Conservation (phyloP, 805 yeast species). For the Kuraishia ogatae region DNA sequence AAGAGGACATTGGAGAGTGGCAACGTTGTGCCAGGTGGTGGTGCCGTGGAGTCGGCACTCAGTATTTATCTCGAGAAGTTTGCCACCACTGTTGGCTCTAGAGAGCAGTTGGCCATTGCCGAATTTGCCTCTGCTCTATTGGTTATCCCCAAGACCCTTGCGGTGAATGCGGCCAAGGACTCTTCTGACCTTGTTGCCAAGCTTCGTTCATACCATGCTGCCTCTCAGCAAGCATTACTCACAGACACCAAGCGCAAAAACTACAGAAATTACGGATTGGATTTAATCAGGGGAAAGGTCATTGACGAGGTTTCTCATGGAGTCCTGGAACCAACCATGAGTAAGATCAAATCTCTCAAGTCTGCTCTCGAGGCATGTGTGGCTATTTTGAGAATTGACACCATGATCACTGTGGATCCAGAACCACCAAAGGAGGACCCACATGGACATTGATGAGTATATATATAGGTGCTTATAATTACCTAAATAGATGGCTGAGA, state of each 20-base stretch:
- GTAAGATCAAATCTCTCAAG: slow-evolving; percentile 87
- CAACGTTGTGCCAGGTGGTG: slow-evolving; percentile 96
- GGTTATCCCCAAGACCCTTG: slow-evolving; percentile 92
- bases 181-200: slow-evolving; percentile 91
- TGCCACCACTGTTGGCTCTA: slow-evolving; percentile 95
- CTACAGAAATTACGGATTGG: slow-evolving; percentile 89
- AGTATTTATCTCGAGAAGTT: slow-evolving; percentile 92
- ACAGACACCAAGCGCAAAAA: slow-evolving; percentile 79
- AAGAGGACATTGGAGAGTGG: slow-evolving; percentile 95
- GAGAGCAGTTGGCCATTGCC: slow-evolving; percentile 97
- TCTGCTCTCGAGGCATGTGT: slow-evolving; percentile 97
- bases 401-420: slow-evolving; percentile 96
- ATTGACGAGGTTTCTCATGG: slow-evolving; percentile 81
- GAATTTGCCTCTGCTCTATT: slow-evolving; percentile 90
- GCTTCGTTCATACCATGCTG: slow-evolving; percentile 92
- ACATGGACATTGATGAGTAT: slow-evolving; percentile 55
- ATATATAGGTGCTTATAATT: too few relatives aligned
- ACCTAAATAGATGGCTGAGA: background rate
- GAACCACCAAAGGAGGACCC: slow-evolving; percentile 90
- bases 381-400: slow-evolving; percentile 94
- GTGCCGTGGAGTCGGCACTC: slow-evolving; percentile 96
- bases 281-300: slow-evolving; percentile 83
- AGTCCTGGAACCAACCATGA: slow-evolving; percentile 90
- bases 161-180: slow-evolving; percentile 97
- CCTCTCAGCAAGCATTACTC: slow-evolving; percentile 77